Evolutionary conservation across 2,329 filamentous ascomycete genomes (phyloP).

Genomic region (Alternaria postmessia): DNA sequence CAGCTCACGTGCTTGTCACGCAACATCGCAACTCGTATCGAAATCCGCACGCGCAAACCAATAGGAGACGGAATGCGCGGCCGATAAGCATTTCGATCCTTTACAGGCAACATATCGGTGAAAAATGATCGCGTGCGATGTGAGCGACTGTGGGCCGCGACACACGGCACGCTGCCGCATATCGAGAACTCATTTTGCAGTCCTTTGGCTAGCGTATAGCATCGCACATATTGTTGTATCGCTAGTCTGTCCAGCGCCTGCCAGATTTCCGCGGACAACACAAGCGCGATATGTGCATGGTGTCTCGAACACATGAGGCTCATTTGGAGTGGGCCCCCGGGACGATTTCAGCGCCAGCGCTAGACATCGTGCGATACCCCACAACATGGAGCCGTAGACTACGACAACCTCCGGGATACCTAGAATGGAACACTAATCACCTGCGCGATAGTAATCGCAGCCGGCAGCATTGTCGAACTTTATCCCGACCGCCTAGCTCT

Average conservation of each 20-base stretch:
- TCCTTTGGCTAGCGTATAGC: neutral
- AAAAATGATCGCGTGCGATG: neutral
- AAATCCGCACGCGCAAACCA: neutral
- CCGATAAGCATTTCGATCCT: neutral
- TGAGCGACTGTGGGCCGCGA: neutral
- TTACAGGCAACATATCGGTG: neutral
- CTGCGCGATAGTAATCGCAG: neutral
- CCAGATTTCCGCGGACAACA: neutral
- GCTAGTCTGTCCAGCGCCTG: neutral
- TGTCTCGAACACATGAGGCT: slow-evolving; percentile 5
- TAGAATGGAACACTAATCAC: neutral
- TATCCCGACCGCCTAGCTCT: neutral
- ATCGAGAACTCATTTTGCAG: neutral
- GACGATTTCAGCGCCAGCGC: slow-evolving; percentile 1
- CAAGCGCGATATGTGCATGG: neutral
- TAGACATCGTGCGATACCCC: slow-evolving; percentile 1
- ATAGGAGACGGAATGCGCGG: neutral
- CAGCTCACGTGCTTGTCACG: slow-evolving; percentile 6
- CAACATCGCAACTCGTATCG: neutral
- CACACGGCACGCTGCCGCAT: neutral
- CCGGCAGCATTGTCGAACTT: neutral
- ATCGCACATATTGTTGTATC: neutral
- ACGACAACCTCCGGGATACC: neutral
- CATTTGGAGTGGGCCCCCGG: neutral
- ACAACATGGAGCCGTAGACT: neutral